A percentile compares a stretch with the other conserved stretches of the same genome.
Evolutionary conservation across 2,329 filamentous ascomycete genomes (phyloP).

Genomic region (Alternaria gaisen): DNA sequence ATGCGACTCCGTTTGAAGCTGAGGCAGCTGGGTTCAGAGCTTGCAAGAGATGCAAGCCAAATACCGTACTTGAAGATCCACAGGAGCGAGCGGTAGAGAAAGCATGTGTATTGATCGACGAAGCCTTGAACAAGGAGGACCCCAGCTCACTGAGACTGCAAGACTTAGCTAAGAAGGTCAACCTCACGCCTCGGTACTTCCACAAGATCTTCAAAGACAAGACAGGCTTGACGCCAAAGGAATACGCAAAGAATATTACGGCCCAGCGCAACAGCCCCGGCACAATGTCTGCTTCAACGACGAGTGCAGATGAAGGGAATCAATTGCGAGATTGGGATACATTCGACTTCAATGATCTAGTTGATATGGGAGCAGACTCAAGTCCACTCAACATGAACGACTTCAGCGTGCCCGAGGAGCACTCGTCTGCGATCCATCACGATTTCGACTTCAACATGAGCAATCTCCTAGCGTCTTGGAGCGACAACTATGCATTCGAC

Average conservation of each 20-base stretch:
- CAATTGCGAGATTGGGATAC: constrained; percentile 27
- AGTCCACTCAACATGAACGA: constrained; percentile 14
- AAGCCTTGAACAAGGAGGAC: constrained; percentile 30
- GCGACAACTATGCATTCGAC: constrained; percentile 14
- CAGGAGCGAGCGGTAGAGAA: constrained; percentile 56
- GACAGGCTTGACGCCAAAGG: constrained; percentile 62
- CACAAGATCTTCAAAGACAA: constrained; percentile 67
- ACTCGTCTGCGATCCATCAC: constrained; percentile 21
- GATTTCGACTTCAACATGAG: constrained; percentile 28
- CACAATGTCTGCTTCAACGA: constrained; percentile 7
- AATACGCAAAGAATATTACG: constrained; percentile 45
- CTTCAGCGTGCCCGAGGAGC: constrained; percentile 12
- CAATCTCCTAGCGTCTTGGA: constrained; percentile 23
- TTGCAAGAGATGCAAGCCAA: constrained; percentile 66
- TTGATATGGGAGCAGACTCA: constrained; percentile 32
- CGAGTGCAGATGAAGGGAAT: constrained; percentile 7
- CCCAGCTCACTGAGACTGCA: constrained; percentile 50
- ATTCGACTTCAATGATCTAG: constrained; percentile 40
- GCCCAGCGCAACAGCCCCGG: constrained; percentile 17
- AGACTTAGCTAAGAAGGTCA: constrained; percentile 60
- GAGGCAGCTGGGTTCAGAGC: constrained; percentile 61
- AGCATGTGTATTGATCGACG: constrained; percentile 44
- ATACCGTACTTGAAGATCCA: constrained; percentile 53
- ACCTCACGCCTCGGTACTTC: constrained; percentile 66
- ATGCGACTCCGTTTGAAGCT: constrained; percentile 57